Conservation (phyloP, 2,329 filamentous ascomycete genomes). For the Falciphora oryzae region DNA sequence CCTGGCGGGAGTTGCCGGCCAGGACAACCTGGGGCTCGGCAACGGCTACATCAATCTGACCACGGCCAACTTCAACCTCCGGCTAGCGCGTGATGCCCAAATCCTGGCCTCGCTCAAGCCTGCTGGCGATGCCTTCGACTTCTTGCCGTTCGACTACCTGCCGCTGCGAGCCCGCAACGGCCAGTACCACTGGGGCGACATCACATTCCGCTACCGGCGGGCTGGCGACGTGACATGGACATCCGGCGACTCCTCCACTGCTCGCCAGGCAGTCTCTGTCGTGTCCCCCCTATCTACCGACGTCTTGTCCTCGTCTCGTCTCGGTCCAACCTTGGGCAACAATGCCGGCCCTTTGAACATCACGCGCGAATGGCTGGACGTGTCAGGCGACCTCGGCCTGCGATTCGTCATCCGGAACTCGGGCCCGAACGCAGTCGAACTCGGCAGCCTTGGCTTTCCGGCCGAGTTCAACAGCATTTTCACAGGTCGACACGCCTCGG, state of each 20-base stretch:
- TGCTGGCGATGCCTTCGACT: slow-evolving; percentile 40
- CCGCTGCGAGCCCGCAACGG: slow-evolving; percentile 39
- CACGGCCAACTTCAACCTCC: slow-evolving; percentile 35
- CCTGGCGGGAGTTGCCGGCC: neutral
- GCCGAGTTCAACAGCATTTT: slow-evolving; percentile 60
- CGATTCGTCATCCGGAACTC: slow-evolving; percentile 45
- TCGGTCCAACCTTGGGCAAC: slow-evolving; percentile 6
- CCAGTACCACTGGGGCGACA: slow-evolving; percentile 54
- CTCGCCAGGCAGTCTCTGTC: slow-evolving; percentile 2
- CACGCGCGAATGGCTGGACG: slow-evolving; percentile 45
- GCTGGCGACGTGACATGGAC: neutral
- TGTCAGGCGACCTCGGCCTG: slow-evolving; percentile 43
- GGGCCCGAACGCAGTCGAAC: slow-evolving; percentile 34
- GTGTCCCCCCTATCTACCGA: neutral
- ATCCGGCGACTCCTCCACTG: slow-evolving; percentile 4
- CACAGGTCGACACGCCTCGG: slow-evolving; percentile 38
- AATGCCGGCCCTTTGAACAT: slow-evolving; percentile 32
- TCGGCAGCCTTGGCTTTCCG: slow-evolving; percentile 53
- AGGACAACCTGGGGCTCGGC: slow-evolving; percentile 6
- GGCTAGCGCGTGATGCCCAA: slow-evolving; percentile 38
- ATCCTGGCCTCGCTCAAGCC: slow-evolving; percentile 43
- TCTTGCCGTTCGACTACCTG: slow-evolving; percentile 47
- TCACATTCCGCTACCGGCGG: slow-evolving; percentile 48
- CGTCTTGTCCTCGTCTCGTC: slow-evolving; percentile 25
- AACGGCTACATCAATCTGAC: slow-evolving; percentile 34